phyloP scores from a whole-genome alignment of 2,329 filamentous ascomycete genomes.

The Calcarisporium arbuscula region DNA sequence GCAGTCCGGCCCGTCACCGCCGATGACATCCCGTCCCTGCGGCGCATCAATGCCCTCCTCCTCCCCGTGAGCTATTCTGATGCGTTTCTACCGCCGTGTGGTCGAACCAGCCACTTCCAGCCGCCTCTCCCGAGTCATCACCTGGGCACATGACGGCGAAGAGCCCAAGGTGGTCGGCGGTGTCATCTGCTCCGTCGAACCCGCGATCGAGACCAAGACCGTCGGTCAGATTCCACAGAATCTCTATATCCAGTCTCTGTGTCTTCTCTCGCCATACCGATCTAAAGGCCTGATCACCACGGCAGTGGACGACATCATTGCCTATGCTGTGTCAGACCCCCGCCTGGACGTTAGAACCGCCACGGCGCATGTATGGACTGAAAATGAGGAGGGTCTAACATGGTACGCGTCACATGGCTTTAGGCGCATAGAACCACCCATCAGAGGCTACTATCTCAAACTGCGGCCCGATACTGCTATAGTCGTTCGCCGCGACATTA shows the following conservation, averaged over 20 bases:
- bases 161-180: constrained; percentile 52
- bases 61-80: constrained; percentile 59
- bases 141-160: constrained; percentile 42
- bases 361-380: constrained; percentile 64
- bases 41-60: constrained; percentile 59
- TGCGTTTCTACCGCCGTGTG: constrained; percentile 53
- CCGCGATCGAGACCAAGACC: constrained; percentile 12
- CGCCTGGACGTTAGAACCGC: constrained; percentile 35
- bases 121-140: constrained; percentile 54
- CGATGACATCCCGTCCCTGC: constrained; percentile 50
- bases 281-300: constrained; percentile 52
- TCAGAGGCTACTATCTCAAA: constrained; percentile 56
- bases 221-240: constrained; percentile 14
- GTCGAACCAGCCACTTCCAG: constrained; percentile 42
- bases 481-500: constrained; percentile 45
- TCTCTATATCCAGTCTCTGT: constrained; percentile 60
- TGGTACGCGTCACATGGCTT: constrained; percentile 60
- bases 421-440: constrained; percentile 35
- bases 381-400: constrained; percentile 54
- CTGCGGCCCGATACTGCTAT: constrained; percentile 56
- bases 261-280: constrained; percentile 57
- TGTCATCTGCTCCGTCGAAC: constrained; percentile 56
- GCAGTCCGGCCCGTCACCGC: constrained; percentile 44
- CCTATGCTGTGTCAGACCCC: constrained; percentile 27
- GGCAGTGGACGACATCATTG: constrained; percentile 47